A percentile compares a stretch with the other conserved stretches of the same genome.
Evolutionary conservation across 371 early-diverging fungal species (phyloP).

Genomic region (Rhizopus microsporus): DNA sequence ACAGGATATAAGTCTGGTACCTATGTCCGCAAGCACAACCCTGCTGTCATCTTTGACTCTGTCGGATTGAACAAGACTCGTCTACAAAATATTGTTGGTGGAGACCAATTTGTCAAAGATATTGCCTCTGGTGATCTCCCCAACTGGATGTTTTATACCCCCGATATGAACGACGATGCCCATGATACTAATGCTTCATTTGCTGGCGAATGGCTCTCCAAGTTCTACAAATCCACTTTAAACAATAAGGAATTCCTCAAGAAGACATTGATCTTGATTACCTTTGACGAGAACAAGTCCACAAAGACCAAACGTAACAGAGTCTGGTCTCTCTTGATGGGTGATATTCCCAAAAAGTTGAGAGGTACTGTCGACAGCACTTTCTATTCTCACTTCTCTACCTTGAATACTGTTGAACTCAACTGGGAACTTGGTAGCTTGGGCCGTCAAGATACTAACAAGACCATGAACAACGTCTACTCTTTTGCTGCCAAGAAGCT

Average conservation of each 20-base stretch:
- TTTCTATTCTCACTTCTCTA: slow-evolving; percentile 52
- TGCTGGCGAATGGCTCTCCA: slow-evolving; percentile 34
- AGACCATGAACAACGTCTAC: slow-evolving; percentile 40
- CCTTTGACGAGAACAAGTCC: slow-evolving; percentile 30
- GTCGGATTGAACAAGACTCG: slow-evolving; percentile 39
- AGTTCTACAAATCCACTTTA: slow-evolving; percentile 29
- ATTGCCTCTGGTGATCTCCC: slow-evolving; percentile 26
- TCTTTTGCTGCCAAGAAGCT: slow-evolving; percentile 29
- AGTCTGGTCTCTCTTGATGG: slow-evolving; percentile 36
- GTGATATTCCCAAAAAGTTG: slow-evolving; percentile 26
- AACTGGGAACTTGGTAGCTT: slow-evolving; percentile 66
- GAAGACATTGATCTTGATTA: slow-evolving; percentile 30
- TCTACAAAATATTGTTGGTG: slow-evolving; percentile 43
- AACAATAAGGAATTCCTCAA: slow-evolving; percentile 24
- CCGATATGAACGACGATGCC: slow-evolving; percentile 33
- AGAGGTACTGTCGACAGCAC: slow-evolving; percentile 52
- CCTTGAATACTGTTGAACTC: slow-evolving; percentile 56
- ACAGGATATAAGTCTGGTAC: slow-evolving; percentile 26
- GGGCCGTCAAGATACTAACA: slow-evolving; percentile 52
- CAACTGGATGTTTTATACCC: slow-evolving; percentile 39
- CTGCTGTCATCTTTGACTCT: slow-evolving; percentile 54
- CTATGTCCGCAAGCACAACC: slow-evolving; percentile 53
- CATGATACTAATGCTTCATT: slow-evolving; percentile 36
- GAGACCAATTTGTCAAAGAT: slow-evolving; percentile 26
- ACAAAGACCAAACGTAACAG: slow-evolving; percentile 21